A percentile compares a stretch with the other conserved stretches of the same genome.
Evolutionary conservation across 148 eudicot genomes (phyloP).

Genomic region (Rhododendron williamsianum): DNA sequence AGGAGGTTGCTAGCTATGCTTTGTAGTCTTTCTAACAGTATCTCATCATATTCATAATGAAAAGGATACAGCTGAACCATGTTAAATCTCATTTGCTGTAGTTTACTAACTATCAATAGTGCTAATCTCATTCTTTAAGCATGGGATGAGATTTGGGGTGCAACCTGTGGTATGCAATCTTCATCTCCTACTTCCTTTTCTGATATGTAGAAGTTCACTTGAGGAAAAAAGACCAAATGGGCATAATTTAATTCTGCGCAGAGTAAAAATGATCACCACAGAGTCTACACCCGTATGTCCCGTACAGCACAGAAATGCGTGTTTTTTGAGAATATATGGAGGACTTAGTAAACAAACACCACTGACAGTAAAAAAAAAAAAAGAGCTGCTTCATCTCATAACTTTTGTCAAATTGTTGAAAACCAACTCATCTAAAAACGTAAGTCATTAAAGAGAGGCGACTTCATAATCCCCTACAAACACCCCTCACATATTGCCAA

Average conservation of each 20-base stretch:
- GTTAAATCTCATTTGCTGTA: not conserved
- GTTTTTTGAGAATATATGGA: not conserved
- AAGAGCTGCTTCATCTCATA: not conserved
- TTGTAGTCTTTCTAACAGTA: not conserved
- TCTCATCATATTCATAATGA: not conserved
- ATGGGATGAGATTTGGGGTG: not conserved
- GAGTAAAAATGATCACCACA: not conserved
- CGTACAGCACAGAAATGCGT: not conserved
- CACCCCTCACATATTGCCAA: not conserved
- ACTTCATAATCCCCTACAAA: not conserved
- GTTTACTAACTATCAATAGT: not conserved
- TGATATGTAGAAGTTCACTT: not conserved
- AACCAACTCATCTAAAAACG: not conserved
- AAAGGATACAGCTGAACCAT: not conserved
- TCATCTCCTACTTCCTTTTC: slow-evolving; percentile 3
- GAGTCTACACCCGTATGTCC: not conserved
- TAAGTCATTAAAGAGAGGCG: not conserved
- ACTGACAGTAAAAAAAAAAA: not conserved
- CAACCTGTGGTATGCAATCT: not conserved
- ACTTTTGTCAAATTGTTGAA: not conserved
- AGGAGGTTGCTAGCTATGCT: not conserved
- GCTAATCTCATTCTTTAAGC: not conserved
- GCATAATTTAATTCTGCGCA: not conserved
- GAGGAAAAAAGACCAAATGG: not conserved
- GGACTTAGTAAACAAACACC: not conserved